Evolutionary conservation across 495 filamentous ascomycete species (phyloP).

Genomic region (Penicillium verhagenii): DNA sequence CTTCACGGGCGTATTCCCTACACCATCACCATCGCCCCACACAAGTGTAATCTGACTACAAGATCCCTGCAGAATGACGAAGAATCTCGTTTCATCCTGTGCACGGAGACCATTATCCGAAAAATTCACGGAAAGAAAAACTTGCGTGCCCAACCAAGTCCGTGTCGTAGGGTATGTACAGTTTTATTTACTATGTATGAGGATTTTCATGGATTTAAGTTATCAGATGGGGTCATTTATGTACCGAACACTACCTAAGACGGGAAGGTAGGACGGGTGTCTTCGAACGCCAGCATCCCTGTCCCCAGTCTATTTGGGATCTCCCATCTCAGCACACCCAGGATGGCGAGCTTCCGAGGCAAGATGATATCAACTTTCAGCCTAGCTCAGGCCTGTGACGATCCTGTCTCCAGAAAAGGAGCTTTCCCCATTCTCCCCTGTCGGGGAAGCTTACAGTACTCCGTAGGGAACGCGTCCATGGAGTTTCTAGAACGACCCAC

Average conservation of each 20-base stretch:
- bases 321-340: neutral
- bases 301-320: neutral
- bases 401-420: neutral
- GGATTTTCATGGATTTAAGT: conserved; percentile 7
- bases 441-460: neutral
- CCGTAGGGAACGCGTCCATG: neutral
- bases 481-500: conserved; percentile 5
- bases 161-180: too few relatives aligned
- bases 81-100: neutral
- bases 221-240: conserved; percentile 16
- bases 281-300: neutral
- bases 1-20: too few relatives aligned
- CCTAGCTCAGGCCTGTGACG: neutral
- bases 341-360: neutral
- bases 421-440: neutral
- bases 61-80: neutral
- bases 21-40: too few relatives aligned
- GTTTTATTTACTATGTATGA: neutral
- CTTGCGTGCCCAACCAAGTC: neutral
- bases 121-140: neutral
- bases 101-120: neutral
- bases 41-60: neutral
- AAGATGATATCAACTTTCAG: neutral
- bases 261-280: conserved; percentile 1
- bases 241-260: conserved; percentile 1